Conservation (phyloP, 2,329 filamentous ascomycete species). For the Colletotrichum sp. region DNA sequence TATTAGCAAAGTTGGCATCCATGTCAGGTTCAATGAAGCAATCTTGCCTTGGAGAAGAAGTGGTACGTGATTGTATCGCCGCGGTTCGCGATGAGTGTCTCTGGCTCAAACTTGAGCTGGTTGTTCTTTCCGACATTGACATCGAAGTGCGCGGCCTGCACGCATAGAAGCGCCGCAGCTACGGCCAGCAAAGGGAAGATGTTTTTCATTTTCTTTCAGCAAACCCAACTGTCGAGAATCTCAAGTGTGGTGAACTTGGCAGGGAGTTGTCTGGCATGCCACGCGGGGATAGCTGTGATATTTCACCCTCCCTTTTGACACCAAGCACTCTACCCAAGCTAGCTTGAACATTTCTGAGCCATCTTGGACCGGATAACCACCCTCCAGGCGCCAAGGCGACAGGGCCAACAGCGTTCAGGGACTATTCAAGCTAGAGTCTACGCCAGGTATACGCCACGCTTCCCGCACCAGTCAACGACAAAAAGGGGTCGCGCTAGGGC, state of each 20-base stretch:
- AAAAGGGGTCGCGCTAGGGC: background rate
- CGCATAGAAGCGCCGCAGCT: slow-evolving; percentile 28
- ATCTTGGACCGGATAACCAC: background rate
- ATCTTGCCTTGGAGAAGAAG: slow-evolving; percentile 40
- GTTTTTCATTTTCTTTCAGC: slow-evolving; percentile 25
- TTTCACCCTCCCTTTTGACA: background rate
- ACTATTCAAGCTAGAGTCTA: background rate
- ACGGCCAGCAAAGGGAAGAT: slow-evolving; percentile 26
- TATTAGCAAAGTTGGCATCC: background rate
- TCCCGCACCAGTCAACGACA: background rate
- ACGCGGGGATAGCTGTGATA: background rate
- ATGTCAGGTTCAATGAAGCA: background rate
- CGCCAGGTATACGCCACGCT: background rate
- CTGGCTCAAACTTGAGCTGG: slow-evolving; percentile 41
- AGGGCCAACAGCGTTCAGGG: background rate
- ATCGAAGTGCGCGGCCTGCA: slow-evolving; percentile 31
- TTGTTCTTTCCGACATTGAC: slow-evolving; percentile 42
- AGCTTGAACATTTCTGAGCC: background rate
- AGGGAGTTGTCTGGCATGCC: background rate
- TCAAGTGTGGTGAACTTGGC: too few species aligned
- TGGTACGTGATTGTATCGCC: slow-evolving; percentile 46
- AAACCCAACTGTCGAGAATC: too few species aligned
- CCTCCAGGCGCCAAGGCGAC: background rate
- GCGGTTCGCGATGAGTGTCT: slow-evolving; percentile 34
- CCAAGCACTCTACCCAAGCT: background rate